Evolutionary conservation across 129 eudicot species (phyloP), one percentile per base, ranked within the genome.

Genomic region (Logfia minima): DNA sequence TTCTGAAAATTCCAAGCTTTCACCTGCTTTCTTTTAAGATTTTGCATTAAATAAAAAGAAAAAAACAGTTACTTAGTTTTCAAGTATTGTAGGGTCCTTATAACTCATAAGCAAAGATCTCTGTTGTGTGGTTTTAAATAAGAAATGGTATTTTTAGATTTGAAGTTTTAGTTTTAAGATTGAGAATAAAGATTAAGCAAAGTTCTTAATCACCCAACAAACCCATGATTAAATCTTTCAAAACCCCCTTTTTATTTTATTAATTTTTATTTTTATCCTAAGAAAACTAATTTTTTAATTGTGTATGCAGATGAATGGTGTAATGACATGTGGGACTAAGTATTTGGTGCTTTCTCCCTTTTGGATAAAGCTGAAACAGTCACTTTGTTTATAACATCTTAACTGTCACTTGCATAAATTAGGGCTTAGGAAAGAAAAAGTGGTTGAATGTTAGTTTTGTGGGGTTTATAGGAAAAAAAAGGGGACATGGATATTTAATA

Each of bases 131-230:
- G 77, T 45, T 51, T 78, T 68, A 64, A 64, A 4, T 10, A 63
- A 63, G 14, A 63, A 63, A 24, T 9, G 10, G 23, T 29, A 11
- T 75, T 80, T 43, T 22, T 67, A n/a, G 21, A 67, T n/a, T 56
- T 58, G 0, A 58, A n/a, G 22, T 19, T 58, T 58, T 18, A 58
- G 4, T 58, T 41, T 72, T 55, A 82, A 68, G 58, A 84, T 84
- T 89, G 83, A 52, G 81, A 75, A 64, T 76, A 56, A 83, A 84
- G 88, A 82, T 84, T 86, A 89, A 92, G 91, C 90, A 92, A 87
- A 77, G 85, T 81, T 80, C 75, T 86, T 84, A 90, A 86, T 86
- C 94, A 78, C 85, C 83, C 92, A 86, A 88, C 90, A 80, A 93
- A 83, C 85, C 84, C 79, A 78, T 84, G 79, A 82, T 85, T 75